phyloP scores from a whole-genome alignment of 129 eudicot species.

The Artemisia argyi region DNA sequence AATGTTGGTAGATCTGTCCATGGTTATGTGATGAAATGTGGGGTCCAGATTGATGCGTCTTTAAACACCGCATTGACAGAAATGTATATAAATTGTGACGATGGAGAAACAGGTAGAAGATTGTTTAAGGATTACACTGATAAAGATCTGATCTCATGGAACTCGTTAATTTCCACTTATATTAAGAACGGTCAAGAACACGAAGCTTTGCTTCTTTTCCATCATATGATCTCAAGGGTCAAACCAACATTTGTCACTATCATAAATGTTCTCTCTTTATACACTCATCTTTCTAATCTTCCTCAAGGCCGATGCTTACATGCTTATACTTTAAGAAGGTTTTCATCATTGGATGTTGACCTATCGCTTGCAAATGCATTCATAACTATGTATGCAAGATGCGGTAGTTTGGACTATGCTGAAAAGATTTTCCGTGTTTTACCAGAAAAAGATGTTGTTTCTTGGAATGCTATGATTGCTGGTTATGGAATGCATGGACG shows the following conservation, averaged over 20 bases:
- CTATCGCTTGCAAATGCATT: conserved; percentile 52
- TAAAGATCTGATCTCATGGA: conserved; percentile 59
- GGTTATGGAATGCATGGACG: conserved; percentile 63
- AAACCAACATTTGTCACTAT: conserved; percentile 49
- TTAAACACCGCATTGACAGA: conserved; percentile 55
- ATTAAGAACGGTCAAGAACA: conserved; percentile 35
- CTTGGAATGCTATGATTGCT: conserved; percentile 62
- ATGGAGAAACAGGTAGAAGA: conserved; percentile 37
- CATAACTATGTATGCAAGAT: conserved; percentile 63
- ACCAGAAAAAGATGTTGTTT: conserved; percentile 33
- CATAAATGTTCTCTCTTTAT: conserved; percentile 48
- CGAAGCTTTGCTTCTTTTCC: conserved; percentile 44
- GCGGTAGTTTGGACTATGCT: conserved; percentile 56
- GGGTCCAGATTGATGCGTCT: conserved; percentile 36
- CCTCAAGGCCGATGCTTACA: conserved; percentile 60
- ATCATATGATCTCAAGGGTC: conserved; percentile 40
- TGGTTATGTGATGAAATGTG: conserved; percentile 45
- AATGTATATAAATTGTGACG: conserved; percentile 57
- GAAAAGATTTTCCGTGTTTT: conserved; percentile 38
- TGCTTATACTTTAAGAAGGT: conserved; percentile 46
- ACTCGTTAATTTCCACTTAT: conserved; percentile 52
- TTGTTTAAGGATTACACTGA: conserved; percentile 42
- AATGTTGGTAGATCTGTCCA: conserved; percentile 49
- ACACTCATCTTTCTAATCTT: conserved; percentile 50
- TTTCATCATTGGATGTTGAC: conserved; percentile 30